Evolutionary conservation across 495 filamentous ascomycete species (phyloP), one percentile per base, ranked within the genome.

Genomic region (Penicillium arizonense): DNA sequence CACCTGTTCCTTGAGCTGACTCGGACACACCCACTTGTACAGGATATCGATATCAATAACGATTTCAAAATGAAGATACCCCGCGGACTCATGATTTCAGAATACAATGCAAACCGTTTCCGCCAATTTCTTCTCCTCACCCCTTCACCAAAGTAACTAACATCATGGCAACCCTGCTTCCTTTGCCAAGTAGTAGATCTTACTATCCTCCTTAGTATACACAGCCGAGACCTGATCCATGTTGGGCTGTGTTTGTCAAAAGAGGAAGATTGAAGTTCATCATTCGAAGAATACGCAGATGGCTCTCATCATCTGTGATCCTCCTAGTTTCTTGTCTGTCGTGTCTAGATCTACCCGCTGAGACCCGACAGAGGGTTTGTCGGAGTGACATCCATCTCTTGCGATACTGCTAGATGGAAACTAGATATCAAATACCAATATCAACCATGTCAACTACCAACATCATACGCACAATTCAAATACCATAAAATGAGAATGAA

Each of bases 181-280:
- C 28, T 30, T 30, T 10, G 5, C 28, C 5, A 0, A 8, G 20
- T 35, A 30, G 43, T 53, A 50, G 43, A 40, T 44, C 44, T 13
- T 44, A 16, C 21, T 32, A 58, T 46, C 75, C 72, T 77, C 74
- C 70, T 71, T 68, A 77, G 70, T 77, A 79, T 79, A 70, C 74
- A 74, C 71, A 68, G 71, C 72, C 71, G 67, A 66, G 70, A 71
- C 67, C 58, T 57, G 46, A 47, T 62, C 71, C 64, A 70, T 77
- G 72, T 76, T 67, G 65, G 74, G 58, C 66, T 76, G 65, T 77
- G 73, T 77, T 79, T 75, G 73, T 79, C 75, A 77, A 52, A 55
- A 62, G 74, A 77, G 73, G 75, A 34, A 78, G 63, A 77, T 68
- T 53, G 55, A 76, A 45, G 60, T 57, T 64, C 39, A 55, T 55